Evolutionary conservation across 495 filamentous ascomycete genomes (phyloP), one percentile per base, ranked within the genome.

Genomic region (Neurospora sp.): DNA sequence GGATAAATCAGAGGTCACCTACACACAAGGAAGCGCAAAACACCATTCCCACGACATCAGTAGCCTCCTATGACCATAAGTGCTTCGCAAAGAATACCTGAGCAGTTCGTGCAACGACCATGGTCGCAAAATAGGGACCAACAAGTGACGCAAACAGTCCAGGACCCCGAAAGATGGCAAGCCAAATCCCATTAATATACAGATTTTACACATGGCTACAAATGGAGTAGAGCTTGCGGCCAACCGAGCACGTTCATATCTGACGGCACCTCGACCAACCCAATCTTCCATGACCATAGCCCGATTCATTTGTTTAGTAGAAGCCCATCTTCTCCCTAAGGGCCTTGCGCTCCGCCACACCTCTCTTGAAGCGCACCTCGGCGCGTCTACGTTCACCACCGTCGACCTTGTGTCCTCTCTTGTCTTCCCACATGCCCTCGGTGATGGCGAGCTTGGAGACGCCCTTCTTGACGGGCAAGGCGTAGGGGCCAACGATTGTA

Each of bases 351-450:
- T 86, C 83, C 4, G 83, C 83, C n/a, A 85, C 79, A 31, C 83
- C 79, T 74, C 79, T 81, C 83, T 85, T 86, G 73, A 85, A 86
- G 46, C 93, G 85, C 61, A 98, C 91, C 83, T 97, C 91, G 20
- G 90, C 91, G 82, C 88, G 90, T 80, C 96, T 89, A 80, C 96
- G 88, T 84, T 99, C 96, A 86, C 96, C 96, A 77, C 96, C 96
- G 85, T 99, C 96, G 73, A 98, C 88, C 89, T 98, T 99, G 65
- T 88, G 88, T 46, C 96, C 96, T 72, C 91, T 86, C 77, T 82
- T 86, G 76, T 92, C 85, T 83, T 96, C 94, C 94, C 94, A 97
- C 86, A 97, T 90, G 5, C 92, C 92, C 77, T 97, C 94, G 74
- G 91, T 89, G 8, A 91, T 87, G 71, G 83, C 84, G 68, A 97